These are phyloP conservation scores for Phytophthora melonis DNA, from an alignment of 352 stramenopile species.

Conservation along the genomic window DNA sequence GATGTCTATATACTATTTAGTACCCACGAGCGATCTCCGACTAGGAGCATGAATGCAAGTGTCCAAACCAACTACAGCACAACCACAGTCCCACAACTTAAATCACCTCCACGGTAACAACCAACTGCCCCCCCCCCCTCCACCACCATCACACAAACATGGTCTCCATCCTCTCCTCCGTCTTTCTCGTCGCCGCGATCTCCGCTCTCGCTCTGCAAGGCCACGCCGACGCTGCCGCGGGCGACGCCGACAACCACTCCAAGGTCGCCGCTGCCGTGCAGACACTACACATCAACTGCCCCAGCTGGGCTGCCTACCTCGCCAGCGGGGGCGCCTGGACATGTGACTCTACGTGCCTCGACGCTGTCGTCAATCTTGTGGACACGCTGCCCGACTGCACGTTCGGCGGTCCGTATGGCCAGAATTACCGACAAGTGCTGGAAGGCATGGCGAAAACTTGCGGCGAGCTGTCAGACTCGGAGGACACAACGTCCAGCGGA, in stretches of 20 bases:
- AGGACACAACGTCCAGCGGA: background rate
- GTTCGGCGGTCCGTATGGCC: constrained; percentile 22
- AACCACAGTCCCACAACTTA: background rate
- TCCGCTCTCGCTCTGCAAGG: constrained; percentile 1
- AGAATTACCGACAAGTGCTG: constrained; percentile 25
- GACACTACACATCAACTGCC: constrained; percentile 11
- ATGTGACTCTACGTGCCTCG: constrained; percentile 19
- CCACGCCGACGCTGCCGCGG: background rate
- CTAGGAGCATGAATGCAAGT: too few relatives aligned
- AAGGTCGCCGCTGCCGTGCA: constrained; percentile 8
- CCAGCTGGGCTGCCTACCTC: constrained; percentile 22
- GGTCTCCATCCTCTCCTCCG: background rate
- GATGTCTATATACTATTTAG: too few relatives aligned
- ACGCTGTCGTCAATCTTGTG: constrained; percentile 17
- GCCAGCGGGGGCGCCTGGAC: constrained; percentile 21
- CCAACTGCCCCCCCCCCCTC: background rate
- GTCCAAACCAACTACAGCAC: too few relatives aligned
- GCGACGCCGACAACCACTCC: constrained; percentile 8
- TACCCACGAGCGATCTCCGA: too few relatives aligned
- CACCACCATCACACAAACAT: background rate
- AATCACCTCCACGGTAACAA: background rate
- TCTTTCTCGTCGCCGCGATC: background rate
- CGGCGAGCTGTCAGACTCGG: background rate
- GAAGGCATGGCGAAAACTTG: constrained; percentile 8
- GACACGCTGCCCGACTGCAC: constrained; percentile 16